Percentiles rank a stretch among this genome's conserved stretches.
phyloP scores from a whole-genome alignment of 768 basidiomycete species.

The Tricholoma sp. region DNA sequence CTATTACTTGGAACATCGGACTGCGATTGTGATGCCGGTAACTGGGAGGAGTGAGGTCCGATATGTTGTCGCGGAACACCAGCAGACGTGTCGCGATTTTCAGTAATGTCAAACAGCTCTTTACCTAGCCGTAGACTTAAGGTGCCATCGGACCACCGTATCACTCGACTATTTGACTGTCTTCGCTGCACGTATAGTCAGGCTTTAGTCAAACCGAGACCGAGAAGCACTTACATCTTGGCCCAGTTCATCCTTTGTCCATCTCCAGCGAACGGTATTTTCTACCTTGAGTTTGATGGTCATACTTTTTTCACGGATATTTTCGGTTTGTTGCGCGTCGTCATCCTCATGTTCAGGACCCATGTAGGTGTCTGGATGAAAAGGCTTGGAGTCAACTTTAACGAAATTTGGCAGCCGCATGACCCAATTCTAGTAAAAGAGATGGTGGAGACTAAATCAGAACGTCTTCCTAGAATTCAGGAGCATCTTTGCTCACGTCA shows the following conservation, averaged over 20 bases:
- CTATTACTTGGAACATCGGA: conserved; percentile 30
- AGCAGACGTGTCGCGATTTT: conserved; percentile 74
- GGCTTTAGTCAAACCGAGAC: conserved; percentile 4
- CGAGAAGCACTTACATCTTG: conserved; percentile 57
- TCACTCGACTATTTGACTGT: conserved; percentile 86
- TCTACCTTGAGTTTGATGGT: conserved; percentile 84
- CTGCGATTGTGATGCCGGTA: conserved; percentile 34
- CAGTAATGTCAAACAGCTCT: conserved; percentile 88
- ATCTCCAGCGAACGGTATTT: conserved; percentile 95
- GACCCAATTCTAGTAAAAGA: conserved; percentile 71
- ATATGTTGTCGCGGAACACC: conserved; percentile 55
- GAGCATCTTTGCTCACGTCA: conserved; percentile 48
- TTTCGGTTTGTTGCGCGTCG: conserved; percentile 51
- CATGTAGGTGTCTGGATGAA: conserved; percentile 80
- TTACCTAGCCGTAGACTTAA: conserved; percentile 88
- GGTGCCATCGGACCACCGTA: conserved; percentile 95
- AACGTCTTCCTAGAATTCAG: conserved; percentile 4
- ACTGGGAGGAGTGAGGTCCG: conserved; percentile 32
- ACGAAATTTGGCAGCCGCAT: conserved; percentile 93
- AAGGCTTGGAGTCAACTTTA: conserved; percentile 84
- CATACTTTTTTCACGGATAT: conserved; percentile 74
- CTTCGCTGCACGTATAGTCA: conserved; percentile 45
- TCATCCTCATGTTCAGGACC: conserved; percentile 80
- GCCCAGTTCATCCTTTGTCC: conserved; percentile 74
- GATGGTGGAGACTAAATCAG: background rate